Conservation (phyloP, 331 rosid species). For the Dryas integrifolia region DNA sequence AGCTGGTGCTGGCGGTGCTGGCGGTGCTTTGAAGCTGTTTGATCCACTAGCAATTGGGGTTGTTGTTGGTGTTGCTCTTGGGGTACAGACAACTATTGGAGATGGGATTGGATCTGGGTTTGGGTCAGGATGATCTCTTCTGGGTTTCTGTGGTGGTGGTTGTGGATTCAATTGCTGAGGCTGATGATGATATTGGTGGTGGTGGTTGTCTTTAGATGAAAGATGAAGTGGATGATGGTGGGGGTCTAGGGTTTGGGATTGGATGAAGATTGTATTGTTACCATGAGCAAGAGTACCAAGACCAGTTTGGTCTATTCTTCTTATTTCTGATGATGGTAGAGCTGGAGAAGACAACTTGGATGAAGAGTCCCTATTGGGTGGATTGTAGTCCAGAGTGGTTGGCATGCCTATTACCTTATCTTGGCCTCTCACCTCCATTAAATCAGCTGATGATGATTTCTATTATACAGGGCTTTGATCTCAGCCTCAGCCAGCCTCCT, state of each 20-base stretch:
- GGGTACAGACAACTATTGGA: conserved; percentile 23
- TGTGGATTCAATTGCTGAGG: conserved; percentile 20
- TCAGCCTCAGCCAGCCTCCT: conserved; percentile 4
- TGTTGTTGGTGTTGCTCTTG: conserved; percentile 18
- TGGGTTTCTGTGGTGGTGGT: conserved; percentile 30
- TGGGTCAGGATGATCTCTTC: conserved; percentile 52
- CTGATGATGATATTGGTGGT: conserved; percentile 2
- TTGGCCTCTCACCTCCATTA: conserved; percentile 51
- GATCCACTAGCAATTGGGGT: conserved; percentile 23
- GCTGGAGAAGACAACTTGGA: conserved; percentile 46
- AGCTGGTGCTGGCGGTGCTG: conserved; percentile 10
- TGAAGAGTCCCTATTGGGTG: conserved; percentile 50
- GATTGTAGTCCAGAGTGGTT: conserved; percentile 46
- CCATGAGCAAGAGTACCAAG: background rate
- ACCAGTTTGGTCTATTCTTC: too few species aligned
- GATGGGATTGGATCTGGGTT: conserved; percentile 33
- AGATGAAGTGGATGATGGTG: conserved; percentile 25
- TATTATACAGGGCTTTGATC: conserved; percentile 12
- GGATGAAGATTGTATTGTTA: conserved; percentile 32
- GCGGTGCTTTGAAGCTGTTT: conserved; percentile 25
- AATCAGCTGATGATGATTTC: conserved; percentile 21
- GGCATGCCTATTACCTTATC: conserved; percentile 59
- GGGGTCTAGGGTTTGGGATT: conserved; percentile 41
- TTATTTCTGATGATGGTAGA: conserved; percentile 24
- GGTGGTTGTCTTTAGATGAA: conserved; percentile 5